Evolutionary conservation across 2,329 filamentous ascomycete genomes (phyloP).

Genomic region (Fusarium mundagurra): DNA sequence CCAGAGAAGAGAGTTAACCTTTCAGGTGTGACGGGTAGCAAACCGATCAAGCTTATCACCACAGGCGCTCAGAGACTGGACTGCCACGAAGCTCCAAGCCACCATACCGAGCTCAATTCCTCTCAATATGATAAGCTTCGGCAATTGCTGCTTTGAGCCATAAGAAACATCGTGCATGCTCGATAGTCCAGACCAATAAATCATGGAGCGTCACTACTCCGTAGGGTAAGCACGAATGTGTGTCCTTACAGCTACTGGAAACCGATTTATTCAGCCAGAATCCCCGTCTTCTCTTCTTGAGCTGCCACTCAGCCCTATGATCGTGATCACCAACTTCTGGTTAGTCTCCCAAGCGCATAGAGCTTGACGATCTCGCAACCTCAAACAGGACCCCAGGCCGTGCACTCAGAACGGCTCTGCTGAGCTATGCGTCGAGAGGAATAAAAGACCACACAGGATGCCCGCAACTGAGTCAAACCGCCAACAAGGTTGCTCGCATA

Average conservation of each 20-base stretch:
- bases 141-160: neutral
- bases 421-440: neutral
- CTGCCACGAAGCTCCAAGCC: neutral
- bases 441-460: neutral
- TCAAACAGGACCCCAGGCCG: neutral
- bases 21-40: neutral
- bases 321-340: neutral
- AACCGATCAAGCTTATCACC: neutral
- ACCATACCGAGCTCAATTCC: neutral
- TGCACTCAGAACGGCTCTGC: neutral
- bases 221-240: neutral
- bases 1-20: neutral
- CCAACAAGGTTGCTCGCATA: neutral
- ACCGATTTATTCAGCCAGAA: neutral
- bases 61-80: neutral
- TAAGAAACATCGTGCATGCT: neutral
- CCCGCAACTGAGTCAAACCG: too few relatives aligned
- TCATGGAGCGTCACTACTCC: too few relatives aligned
- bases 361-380: neutral
- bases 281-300: neutral
- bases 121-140: neutral
- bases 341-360: neutral
- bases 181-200: neutral
- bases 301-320: neutral
- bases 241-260: neutral